Base-by-base conservation (phyloP, 192 early-diverging fungal species). In the Entomortierella chlamydospora region DNA sequence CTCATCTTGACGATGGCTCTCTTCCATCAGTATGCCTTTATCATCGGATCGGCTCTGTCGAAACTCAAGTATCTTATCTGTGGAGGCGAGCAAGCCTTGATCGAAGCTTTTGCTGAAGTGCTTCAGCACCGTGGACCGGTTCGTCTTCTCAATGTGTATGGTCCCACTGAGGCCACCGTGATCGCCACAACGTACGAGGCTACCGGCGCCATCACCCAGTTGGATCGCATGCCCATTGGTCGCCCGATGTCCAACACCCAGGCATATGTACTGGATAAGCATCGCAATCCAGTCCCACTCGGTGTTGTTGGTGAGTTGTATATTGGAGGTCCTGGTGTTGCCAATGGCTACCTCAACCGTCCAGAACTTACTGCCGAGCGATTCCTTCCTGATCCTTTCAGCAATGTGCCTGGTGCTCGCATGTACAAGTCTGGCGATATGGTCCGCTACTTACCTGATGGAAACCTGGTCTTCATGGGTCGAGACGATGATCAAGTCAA, bases 401-500 rank as follows among this genome's bases (percentile, higher is more conserved):
- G 41, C 25, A 28, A 33, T 8, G 70, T 39, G n/a, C 10, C 33
- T 1, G 43, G 43, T 6, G 70, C 70, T 9, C 49, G 79, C 6
- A 63, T 84, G 54, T 84, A 77, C 57, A 69, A 57, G 26, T 63
- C 80, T 6, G 83, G 83, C 15, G 83, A 84, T 31, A 39, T 72
- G 10, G 79, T 37, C 0, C 57, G 64, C 18, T 68, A 62, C 31
- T 62, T 81, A 4, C 73, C 68, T 43, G 62, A 70, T 9, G 83
- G 83, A 13, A 58, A 70, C 25, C n/a, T 84, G 6, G 60, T 61
- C 2, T 74, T 37, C 45, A 15, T 88, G 2, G 83, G 83, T 7
- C 73, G 83, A 8, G 60, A 45, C 12, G 83, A 84, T 29, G 25
- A 81, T 25, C 73, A 79, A 51, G 73, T 84, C 73, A 91, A 91